Percentiles rank a stretch among this genome's conserved stretches.
Evolutionary conservation across 306 rosid species (phyloP).

Genomic region (Pterocarpus macrocarpus): DNA sequence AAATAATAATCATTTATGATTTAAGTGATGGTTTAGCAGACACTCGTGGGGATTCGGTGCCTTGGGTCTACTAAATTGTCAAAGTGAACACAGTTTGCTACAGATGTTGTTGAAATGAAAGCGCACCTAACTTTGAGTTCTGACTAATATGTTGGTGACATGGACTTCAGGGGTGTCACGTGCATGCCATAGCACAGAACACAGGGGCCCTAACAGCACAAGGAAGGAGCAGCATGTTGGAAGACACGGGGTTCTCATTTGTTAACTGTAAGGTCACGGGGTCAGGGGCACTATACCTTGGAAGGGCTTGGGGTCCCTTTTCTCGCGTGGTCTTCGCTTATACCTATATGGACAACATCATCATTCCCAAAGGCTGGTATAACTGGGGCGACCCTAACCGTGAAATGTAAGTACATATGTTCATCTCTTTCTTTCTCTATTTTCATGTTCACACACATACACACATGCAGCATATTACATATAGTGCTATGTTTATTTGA

Average conservation of each 20-base stretch:
- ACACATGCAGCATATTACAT: no score
- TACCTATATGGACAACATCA: constrained; percentile 95
- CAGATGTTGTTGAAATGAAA: no score
- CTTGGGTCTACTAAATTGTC: no score
- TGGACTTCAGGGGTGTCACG: constrained; percentile 79
- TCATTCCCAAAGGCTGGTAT: constrained; percentile 97
- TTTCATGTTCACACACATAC: no score
- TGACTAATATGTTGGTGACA: no score
- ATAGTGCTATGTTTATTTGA: no score
- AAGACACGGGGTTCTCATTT: constrained; percentile 96
- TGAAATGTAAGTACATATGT: constrained; percentile 70
- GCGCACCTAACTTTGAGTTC: no score
- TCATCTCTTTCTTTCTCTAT: not conserved
- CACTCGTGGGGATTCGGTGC: no score
- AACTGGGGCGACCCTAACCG: constrained; percentile 98
- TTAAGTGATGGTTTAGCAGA: no score
- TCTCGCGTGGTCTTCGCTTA: constrained; percentile 91
- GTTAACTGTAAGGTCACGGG: constrained; percentile 98
- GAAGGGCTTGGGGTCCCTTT: constrained; percentile 99
- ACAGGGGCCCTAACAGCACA: constrained; percentile 94
- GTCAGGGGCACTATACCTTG: constrained; percentile 93
- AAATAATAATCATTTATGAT: no score
- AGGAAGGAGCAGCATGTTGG: constrained; percentile 79
- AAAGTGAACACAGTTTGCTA: no score
- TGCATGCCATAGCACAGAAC: constrained; percentile 85